Evolutionary conservation across 2,329 filamentous ascomycete genomes (phyloP).

Genomic region (Epichloe gansuensis): DNA sequence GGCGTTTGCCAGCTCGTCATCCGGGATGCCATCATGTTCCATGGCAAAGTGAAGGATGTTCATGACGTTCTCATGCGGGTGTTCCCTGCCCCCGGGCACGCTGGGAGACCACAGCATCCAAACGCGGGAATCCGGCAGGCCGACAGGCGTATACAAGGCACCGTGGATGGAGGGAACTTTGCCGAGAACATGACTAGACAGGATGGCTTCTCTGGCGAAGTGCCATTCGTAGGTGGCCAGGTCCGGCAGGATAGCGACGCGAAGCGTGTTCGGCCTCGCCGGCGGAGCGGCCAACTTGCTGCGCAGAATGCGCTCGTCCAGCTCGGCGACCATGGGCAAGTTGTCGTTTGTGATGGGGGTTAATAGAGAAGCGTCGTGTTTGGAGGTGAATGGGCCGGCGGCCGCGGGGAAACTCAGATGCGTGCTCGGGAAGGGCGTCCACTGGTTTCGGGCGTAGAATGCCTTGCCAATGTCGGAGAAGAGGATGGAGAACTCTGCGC

Average conservation of each 20-base stretch:
- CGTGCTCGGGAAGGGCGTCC: conserved; percentile 59
- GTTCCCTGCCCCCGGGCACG: conserved; percentile 44
- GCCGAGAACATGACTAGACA: conserved; percentile 50
- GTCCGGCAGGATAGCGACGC: conserved; percentile 21
- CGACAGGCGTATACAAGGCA: conserved; percentile 44
- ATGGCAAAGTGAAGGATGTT: conserved; percentile 57
- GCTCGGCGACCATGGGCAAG: conserved; percentile 45
- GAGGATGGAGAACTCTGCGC: conserved; percentile 56
- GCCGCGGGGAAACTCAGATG: conserved; percentile 49
- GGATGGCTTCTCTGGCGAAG: conserved; percentile 67
- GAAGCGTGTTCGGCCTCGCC: conserved; percentile 14
- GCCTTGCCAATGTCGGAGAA: conserved; percentile 77
- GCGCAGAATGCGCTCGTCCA: conserved; percentile 52
- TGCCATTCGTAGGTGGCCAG: conserved; percentile 37
- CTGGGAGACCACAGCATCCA: conserved; percentile 64
- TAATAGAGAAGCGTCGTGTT: conserved; percentile 11
- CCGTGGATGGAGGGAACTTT: conserved; percentile 50
- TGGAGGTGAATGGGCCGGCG: conserved; percentile 12
- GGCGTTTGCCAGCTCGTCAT: conserved; percentile 33
- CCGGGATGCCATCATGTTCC: conserved; percentile 35
- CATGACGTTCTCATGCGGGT: conserved; percentile 49
- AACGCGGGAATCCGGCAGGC: conserved; percentile 38
- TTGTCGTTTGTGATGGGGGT: conserved; percentile 43
- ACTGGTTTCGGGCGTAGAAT: conserved; percentile 69
- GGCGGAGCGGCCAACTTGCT: conserved; percentile 29